Evolutionary conservation across 371 early-diverging fungal genomes (phyloP), one percentile per base, ranked within the genome.

Genomic region (Saksenaea vasiformis): DNA sequence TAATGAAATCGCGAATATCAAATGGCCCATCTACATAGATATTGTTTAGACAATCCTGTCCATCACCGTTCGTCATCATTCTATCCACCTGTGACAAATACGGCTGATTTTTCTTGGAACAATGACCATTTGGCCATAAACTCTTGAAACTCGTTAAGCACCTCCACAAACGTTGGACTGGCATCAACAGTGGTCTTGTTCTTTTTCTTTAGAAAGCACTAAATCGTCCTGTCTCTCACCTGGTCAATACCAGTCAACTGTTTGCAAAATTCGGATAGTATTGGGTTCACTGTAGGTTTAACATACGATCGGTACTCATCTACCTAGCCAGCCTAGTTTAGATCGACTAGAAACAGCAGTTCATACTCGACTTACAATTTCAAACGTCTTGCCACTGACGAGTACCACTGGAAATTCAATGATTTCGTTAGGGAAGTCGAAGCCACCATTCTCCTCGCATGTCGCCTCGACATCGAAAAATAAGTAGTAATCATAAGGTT

Each of bases 391-490:
- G 11, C 85, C 88, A 51, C 87, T 83, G 4, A 92, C 72, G 19
- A 93, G 70, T 1, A 93, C 83, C 17, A 91, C 84, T 19, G 94
- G 94, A 64, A 92, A 92, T 69, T 94, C 94, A 55, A 94, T 94
- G 58, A 94, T 91, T 69, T 94, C 93, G 77, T 91, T 87, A 0
- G 84, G 84, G 62, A 76, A 85, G 5, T 77, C 76, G 60, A 86
- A 82, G 7, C 80, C 85, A 10, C 78, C 77, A 17, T 76, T 73
- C 39, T 70, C 80, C 64, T 89, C 89, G 64, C 92, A 92, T 0
- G 94, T 94, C 27, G 91, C 94, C 67, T 94, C 94, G 4, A 93
- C 88, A 70, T 94, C 94, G 64, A 91, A 87, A 41, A 91, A 91
- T 53, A 84, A 67, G 37, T 84, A 87, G 58, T 87, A 87, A 53